These are phyloP conservation scores for Paraphaeosphaeria sporulosa DNA, from an alignment of 2,329 filamentous ascomycete species.

Conservation along the genomic window DNA sequence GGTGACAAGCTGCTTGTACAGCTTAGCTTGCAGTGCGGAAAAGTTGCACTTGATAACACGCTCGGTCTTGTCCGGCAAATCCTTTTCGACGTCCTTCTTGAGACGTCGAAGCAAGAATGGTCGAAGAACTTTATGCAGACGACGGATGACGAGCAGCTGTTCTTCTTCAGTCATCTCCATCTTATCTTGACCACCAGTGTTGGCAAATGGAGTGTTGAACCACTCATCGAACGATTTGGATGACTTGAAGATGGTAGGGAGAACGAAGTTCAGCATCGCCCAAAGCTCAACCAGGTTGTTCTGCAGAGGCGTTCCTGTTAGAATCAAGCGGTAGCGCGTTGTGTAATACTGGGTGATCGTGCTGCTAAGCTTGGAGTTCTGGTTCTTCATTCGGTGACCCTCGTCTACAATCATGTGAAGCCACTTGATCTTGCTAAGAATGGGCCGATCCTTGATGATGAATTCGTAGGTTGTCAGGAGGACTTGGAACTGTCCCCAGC, in stretches of 20 bases:
- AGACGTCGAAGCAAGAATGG: constrained; percentile 97
- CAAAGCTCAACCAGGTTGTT: constrained; percentile 97
- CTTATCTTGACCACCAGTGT: constrained; percentile 96
- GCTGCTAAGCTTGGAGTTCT: constrained; percentile 91
- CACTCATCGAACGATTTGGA: constrained; percentile 99
- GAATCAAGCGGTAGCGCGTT: constrained; percentile 92
- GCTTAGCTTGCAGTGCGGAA: constrained; percentile 87
- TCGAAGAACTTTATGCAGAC: constrained; percentile 95
- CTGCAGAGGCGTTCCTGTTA: constrained; percentile 95
- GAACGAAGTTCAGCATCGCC: constrained; percentile 97
- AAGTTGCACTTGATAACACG: constrained; percentile 99
- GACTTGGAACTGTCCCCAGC: constrained; percentile 94
- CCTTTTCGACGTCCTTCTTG: constrained; percentile 99
- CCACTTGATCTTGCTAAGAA: constrained; percentile 99
- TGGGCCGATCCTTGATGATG: constrained; percentile 96
- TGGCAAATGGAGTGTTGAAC: constrained; percentile 99
- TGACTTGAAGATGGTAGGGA: constrained; percentile 99
- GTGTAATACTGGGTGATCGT: constrained; percentile 95
- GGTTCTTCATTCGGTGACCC: constrained; percentile 99
- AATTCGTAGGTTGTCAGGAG: constrained; percentile 98
- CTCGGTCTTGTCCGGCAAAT: constrained; percentile 97
- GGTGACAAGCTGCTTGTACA: constrained; percentile 97
- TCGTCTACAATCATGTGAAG: constrained; percentile 99
- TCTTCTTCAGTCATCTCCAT: constrained; percentile 99
- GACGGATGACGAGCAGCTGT: constrained; percentile 95